Base-by-base conservation (phyloP, 1,284 basidiomycete species). In the Tranzscheliella williamsii region DNA sequence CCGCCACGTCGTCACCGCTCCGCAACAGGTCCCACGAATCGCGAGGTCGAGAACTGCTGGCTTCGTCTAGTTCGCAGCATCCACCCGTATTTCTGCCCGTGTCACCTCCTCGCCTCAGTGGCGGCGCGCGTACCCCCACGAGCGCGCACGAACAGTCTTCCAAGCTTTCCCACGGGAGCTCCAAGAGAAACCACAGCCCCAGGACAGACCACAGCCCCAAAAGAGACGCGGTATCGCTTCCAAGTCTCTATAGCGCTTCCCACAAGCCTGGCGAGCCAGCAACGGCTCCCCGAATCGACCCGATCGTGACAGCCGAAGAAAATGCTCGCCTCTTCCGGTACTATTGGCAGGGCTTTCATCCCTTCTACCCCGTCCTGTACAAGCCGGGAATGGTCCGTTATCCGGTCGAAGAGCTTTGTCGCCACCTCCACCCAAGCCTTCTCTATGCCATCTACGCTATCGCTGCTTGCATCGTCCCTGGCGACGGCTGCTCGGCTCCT, bases 351-450 rank as follows among this genome's bases (percentile, higher is more conserved):
- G 66, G 66, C 27, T 70, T 71, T 21, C 70, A 73, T 38, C 67
- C 70, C 0, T 68, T 69, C 52, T 72, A 70, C 35, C 70, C 70
- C 18, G 55, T 72, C 34, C 50, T 72, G n/a, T 72, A 64, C 60
- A 72, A 71, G 43, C 68, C 70, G 0, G 61, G 58, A 36, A 57
- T 72, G n/a, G 50, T 52, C 21, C 43, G 47, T 5, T 56, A 66
- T 6, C 45, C 66, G 0, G 32, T 45, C 20, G 52, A 69, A 9
- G 51, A 71, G 34, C 46, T 72, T 12, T 54, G 66, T 8, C 17
- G 32, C 15, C 48, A 51, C 15, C 58, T 72, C 22, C 61, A 70
- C 16, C 51, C 54, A 2, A 54, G 60, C 23, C 39, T 72, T 2
- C 48, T 68, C 17, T 65, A 49, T 30, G 60, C 70, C 24, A 63